phyloP scores from a whole-genome alignment of 2,329 filamentous ascomycete species.

The Purpureocillium lavendulum region DNA sequence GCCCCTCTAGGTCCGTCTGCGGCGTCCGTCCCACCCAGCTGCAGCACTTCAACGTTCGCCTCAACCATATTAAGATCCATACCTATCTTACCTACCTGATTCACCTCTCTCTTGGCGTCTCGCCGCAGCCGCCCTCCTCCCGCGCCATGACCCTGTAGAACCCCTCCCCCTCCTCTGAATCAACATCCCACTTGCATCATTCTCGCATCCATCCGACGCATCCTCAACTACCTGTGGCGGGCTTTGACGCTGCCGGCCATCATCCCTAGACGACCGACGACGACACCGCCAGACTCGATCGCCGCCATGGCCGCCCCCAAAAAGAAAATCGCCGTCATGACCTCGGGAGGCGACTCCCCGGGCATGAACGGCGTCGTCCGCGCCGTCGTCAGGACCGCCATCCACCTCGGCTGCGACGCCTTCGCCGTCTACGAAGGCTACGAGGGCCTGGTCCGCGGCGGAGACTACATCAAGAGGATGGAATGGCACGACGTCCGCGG shows the following conservation, averaged over 20 bases:
- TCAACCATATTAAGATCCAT: too few species aligned
- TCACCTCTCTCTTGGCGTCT: conserved; percentile 15
- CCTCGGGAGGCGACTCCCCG: conserved; percentile 86
- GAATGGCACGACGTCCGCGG: conserved; percentile 90
- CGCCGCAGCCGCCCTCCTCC: conserved; percentile 14
- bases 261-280: neutral
- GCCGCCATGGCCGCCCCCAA: conserved; percentile 34
- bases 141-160: neutral
- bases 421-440: conserved; percentile 90
- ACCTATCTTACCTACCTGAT: too few species aligned
- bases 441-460: conserved; percentile 85
- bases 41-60: too few species aligned
- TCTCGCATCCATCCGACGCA: conserved; percentile 12
- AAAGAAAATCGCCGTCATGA: conserved; percentile 82
- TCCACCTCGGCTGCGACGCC: conserved; percentile 73
- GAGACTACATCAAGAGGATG: conserved; percentile 80
- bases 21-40: too few species aligned
- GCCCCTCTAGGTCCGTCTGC: too few species aligned
- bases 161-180: conserved; percentile 13
- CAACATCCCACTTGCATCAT: conserved; percentile 15
- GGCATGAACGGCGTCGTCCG: conserved; percentile 92
- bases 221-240: conserved; percentile 18
- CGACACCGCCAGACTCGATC: conserved; percentile 8
- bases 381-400: conserved; percentile 84
- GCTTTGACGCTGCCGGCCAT: neutral